Conservation (phyloP, 169 alveolate species). For the Pseudocohnilembus persalinus region DNA sequence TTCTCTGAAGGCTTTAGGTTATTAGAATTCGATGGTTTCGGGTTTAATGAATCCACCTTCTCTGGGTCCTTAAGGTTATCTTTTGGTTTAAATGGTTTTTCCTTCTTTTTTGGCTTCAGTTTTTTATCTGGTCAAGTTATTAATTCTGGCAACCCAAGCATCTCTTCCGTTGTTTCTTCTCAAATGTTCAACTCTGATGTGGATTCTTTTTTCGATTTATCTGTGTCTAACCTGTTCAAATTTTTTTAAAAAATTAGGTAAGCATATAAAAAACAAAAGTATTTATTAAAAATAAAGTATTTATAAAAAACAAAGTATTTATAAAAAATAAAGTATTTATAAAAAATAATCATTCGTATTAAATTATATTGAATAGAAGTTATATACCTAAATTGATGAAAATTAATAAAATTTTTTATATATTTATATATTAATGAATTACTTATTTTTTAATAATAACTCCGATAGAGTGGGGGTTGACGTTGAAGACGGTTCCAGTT, state of each 20-base stretch:
- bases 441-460: conserved; percentile 96
- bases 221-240: conserved; percentile 85
- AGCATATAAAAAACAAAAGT: no score
- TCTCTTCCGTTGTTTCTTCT: conserved; percentile 96
- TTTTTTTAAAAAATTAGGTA: no score
- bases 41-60: conserved; percentile 45
- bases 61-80: conserved; percentile 56
- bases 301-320: no score
- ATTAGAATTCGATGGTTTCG: conserved; percentile 50
- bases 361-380: no score
- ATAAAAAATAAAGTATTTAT: no score
- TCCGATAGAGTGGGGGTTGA: conserved; percentile 95
- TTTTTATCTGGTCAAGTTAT: conserved; percentile 89
- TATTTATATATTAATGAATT: no score
- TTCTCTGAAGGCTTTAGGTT: conserved; percentile 46
- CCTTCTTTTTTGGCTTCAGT: conserved; percentile 92
- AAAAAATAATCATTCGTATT: no score
- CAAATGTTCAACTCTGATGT: conserved; percentile 97
- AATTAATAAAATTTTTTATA: no score
- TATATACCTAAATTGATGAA: no score
- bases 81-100: conserved; percentile 68
- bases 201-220: conserved; percentile 95
- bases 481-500: conserved; percentile 98
- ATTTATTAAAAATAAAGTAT: no score
- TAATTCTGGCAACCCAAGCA: conserved; percentile 94